phyloP scores from a whole-genome alignment of 495 filamentous ascomycete genomes.

The Friedmanniomyces endolithicus region DNA sequence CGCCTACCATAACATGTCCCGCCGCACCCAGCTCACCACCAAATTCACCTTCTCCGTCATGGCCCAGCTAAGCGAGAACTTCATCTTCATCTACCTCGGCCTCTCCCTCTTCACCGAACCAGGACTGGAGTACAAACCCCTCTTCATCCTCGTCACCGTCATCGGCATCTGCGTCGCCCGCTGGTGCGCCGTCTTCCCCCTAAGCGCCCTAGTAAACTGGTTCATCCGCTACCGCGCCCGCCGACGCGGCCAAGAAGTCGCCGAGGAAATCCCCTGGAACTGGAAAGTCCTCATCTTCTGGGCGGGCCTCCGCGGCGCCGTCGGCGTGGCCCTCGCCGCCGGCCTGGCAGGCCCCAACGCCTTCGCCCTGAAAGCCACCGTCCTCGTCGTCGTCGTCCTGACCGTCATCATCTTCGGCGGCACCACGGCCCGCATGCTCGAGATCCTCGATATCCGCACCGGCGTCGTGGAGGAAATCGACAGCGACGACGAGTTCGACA shows the following conservation, averaged over 20 bases:
- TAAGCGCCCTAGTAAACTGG: slow-evolving; percentile 84
- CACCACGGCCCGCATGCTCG: slow-evolving; percentile 95
- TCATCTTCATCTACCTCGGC: slow-evolving; percentile 98
- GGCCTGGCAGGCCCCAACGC: slow-evolving; percentile 67
- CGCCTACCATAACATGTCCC: slow-evolving; percentile 99
- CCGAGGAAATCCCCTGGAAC: slow-evolving; percentile 79
- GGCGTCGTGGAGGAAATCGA: slow-evolving; percentile 94
- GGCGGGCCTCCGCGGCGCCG: slow-evolving; percentile 90
- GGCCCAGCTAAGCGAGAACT: slow-evolving; percentile 93
- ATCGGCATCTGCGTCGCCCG: slow-evolving; percentile 82
- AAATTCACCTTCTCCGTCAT: slow-evolving; percentile 95
- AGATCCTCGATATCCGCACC: slow-evolving; percentile 86
- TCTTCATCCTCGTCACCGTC: slow-evolving; percentile 88
- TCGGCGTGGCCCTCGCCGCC: slow-evolving; percentile 92
- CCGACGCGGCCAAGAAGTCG: slow-evolving; percentile 62
- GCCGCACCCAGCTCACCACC: slow-evolving; percentile 90
- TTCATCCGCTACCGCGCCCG: slow-evolving; percentile 82
- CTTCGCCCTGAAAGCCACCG: slow-evolving; percentile 71
- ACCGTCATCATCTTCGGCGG: slow-evolving; percentile 98
- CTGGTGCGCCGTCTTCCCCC: slow-evolving; percentile 86
- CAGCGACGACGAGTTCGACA: slow-evolving; percentile 96
- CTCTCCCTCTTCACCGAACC: slow-evolving; percentile 85
- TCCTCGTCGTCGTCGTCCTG: slow-evolving; percentile 90
- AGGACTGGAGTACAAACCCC: slow-evolving; percentile 76
- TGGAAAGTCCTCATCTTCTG: slow-evolving; percentile 98